Base-by-base conservation (phyloP, 768 basidiomycete species). In the Pleurotus platypus region DNA sequence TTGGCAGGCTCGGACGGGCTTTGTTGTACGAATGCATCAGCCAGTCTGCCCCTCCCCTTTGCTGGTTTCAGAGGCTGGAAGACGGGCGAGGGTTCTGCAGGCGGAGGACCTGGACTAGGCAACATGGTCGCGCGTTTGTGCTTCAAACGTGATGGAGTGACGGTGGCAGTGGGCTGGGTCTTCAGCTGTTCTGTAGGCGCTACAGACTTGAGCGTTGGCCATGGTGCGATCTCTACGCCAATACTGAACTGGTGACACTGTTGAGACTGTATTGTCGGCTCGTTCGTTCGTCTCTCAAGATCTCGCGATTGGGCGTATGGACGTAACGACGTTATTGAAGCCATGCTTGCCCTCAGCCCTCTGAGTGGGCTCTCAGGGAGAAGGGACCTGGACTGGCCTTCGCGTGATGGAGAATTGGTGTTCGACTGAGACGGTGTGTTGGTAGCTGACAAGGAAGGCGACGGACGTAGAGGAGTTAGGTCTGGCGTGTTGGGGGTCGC, bases 401-500 rank as follows among this genome's bases (percentile, higher is more conserved):
- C 74, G 46, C 70, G 73, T 27, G 72, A 66, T 5, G 59, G 35
- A 8, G 51, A 54, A 22, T 46, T 56, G 58, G 48, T 66, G 27
- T 35, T 69, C 63, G 64, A 62, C 58, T 60, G 46, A 61, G 57
- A 39, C 16, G 65, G 58, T 15, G 15, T 55, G 42, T 49, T 54
- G 46, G 57, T 57, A 24, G 57, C 26, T 35, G 57, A 48, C 9
- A 67, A 63, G 7, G 62, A 58, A 9, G 73, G 69, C 0, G 77
- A 75, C 30, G 69, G 72, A 22, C 70, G 69, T 20, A 77, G 69
- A 2, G 83, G 80, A 1, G 80, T 76, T 51, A 72, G 58, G 35
- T 82, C 78, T 1, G 79, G 75, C 1, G 78, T 82, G 2, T 76
- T 75, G 0, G 90, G 90, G 0, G 91, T 92, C 3, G 89, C 88